These are phyloP conservation scores for Tuber melanosporum DNA, from an alignment of 495 filamentous ascomycete species.

Conservation along the genomic window DNA sequence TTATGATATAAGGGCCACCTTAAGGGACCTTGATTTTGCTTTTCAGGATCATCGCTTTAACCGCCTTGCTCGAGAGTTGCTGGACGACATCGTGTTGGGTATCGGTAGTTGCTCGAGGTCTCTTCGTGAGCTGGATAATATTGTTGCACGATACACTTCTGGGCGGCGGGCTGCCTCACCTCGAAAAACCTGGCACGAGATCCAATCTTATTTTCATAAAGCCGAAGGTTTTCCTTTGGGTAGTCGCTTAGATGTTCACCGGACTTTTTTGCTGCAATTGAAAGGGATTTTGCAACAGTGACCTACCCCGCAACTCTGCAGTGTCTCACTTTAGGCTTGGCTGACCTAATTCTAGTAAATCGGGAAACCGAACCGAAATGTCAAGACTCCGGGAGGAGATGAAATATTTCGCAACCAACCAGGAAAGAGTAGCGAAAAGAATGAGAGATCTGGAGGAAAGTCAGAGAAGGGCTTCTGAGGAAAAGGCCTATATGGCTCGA, in stretches of 20 bases:
- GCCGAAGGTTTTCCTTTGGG: conserved; percentile 50
- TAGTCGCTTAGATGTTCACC: conserved; percentile 53
- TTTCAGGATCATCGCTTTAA: conserved; percentile 34
- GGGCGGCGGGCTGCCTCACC: conserved; percentile 45
- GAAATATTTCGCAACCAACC: conserved; percentile 43
- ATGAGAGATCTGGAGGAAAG: conserved; percentile 43
- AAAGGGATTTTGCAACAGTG: conserved; percentile 49
- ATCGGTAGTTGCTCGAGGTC: conserved; percentile 50
- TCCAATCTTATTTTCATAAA: conserved; percentile 49
- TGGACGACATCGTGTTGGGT: conserved; percentile 43
- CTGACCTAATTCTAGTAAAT: conserved; percentile 40
- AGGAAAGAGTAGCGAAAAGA: conserved; percentile 44
- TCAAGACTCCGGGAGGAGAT: conserved; percentile 43
- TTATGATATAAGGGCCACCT: conserved; percentile 34
- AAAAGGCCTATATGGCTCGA: conserved; percentile 35
- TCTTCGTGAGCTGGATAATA: conserved; percentile 46
- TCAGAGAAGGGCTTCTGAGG: conserved; percentile 26
- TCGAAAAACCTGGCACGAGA: conserved; percentile 51
- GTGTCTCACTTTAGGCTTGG: conserved; percentile 34
- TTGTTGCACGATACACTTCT: conserved; percentile 44
- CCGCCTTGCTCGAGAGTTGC: conserved; percentile 39
- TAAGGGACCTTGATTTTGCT: conserved; percentile 31
- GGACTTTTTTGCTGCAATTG: conserved; percentile 49
- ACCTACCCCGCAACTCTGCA: conserved; percentile 25
- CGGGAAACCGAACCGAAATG: conserved; percentile 40